phyloP scores from a whole-genome alignment of 306 rosid species.

The Elaeagnus macrophylla region DNA sequence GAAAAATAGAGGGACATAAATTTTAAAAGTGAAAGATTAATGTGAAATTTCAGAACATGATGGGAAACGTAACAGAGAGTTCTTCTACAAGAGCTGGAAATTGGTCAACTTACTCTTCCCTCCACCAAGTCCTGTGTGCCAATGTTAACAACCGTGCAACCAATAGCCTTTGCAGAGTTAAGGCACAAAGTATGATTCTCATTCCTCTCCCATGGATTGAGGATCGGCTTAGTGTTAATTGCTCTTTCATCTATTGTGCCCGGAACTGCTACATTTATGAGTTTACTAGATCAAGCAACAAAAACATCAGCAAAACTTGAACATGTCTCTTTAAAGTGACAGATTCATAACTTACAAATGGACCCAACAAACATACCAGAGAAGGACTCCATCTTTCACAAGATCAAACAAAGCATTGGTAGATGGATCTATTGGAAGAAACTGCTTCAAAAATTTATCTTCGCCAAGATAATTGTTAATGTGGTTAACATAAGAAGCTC shows the following conservation, averaged over 20 bases:
- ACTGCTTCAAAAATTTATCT: constrained; percentile 68
- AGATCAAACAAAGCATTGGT: constrained; percentile 80
- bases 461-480: constrained; percentile 74
- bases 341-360: constrained; percentile 12
- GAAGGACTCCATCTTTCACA: constrained; percentile 89
- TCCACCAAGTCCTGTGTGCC: constrained; percentile 91
- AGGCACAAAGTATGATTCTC: constrained; percentile 97
- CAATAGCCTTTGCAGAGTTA: constrained; percentile 97
- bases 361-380: constrained; percentile 52
- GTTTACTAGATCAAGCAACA: constrained; percentile 61
- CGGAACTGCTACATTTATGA: constrained; percentile 90
- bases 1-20: constrained; percentile 17
- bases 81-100: constrained; percentile 10
- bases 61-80: constrained; percentile 7
- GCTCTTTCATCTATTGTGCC: constrained; percentile 99
- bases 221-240: constrained; percentile 75
- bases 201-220: constrained; percentile 99
- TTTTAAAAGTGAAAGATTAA: background rate
- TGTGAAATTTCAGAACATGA: constrained; percentile 9
- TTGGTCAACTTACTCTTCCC: constrained; percentile 69
- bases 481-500: constrained; percentile 86
- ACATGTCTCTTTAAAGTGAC: background rate
- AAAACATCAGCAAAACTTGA: constrained; percentile 25
- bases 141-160: constrained; percentile 98
- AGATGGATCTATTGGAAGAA: constrained; percentile 79